A percentile compares a stretch with the other conserved stretches of the same genome.
These are phyloP conservation scores for Suillus americanus DNA, from an alignment of 768 basidiomycete species.

Conservation along the genomic window DNA sequence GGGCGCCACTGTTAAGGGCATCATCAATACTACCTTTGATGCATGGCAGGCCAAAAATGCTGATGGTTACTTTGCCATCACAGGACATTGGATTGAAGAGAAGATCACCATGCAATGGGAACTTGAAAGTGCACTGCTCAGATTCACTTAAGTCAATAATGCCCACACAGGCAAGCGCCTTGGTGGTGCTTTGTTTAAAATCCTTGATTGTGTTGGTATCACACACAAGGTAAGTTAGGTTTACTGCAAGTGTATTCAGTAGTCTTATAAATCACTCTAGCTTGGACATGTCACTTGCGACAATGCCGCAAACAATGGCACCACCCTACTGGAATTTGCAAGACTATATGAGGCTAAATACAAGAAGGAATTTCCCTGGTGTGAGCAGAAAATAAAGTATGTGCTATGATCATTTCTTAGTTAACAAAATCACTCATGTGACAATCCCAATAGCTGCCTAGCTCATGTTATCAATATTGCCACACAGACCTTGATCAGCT, in stretches of 20 bases:
- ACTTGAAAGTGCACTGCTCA: conserved; percentile 31
- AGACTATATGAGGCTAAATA: not conserved
- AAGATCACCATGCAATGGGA: conserved; percentile 20
- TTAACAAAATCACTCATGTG: not conserved
- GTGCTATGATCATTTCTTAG: conserved; percentile 14
- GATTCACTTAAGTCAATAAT: conserved; percentile 38
- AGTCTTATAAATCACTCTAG: conserved; percentile 15
- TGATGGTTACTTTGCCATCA: conserved; percentile 41
- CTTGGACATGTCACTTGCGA: conserved; percentile 35
- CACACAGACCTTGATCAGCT: conserved; percentile 29
- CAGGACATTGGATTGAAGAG: conserved; percentile 17
- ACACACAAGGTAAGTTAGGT: not conserved
- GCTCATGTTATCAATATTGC: conserved; percentile 35
- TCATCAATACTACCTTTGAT: conserved; percentile 31
- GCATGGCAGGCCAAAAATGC: no score
- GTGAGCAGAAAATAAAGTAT: not conserved
- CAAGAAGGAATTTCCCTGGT: not conserved
- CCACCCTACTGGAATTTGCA: not conserved
- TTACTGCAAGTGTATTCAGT: not conserved
- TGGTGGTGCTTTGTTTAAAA: no score
- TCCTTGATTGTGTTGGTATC: no score
- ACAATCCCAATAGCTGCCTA: conserved; percentile 22
- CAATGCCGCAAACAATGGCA: not conserved
- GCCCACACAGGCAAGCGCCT: conserved; percentile 32
- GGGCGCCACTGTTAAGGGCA: conserved; percentile 18